These are phyloP conservation scores for Canavalia gladiata DNA, from an alignment of 306 rosid genomes.

Conservation along the genomic window DNA sequence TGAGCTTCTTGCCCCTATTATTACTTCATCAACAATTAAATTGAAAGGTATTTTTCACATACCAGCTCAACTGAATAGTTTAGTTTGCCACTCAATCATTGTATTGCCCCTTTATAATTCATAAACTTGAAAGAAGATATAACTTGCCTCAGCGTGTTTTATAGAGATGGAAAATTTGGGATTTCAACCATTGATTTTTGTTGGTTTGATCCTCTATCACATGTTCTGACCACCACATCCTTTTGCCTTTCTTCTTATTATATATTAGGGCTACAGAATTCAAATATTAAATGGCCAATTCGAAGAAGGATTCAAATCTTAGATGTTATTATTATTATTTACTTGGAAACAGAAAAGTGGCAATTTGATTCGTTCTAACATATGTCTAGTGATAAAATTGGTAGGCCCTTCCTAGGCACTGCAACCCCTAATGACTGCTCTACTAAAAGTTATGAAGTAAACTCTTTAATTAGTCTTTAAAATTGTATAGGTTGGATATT, in stretches of 20 bases:
- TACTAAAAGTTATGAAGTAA: background rate
- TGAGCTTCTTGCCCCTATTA: too few species aligned
- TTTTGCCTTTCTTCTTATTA: background rate
- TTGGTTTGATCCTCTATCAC: background rate
- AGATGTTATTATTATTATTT: background rate
- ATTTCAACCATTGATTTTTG: background rate
- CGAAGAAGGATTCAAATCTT: background rate
- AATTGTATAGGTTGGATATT: too few species aligned
- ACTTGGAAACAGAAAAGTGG: too few species aligned
- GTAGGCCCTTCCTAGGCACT: background rate
- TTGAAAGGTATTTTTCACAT: too few species aligned
- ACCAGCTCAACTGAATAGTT: too few species aligned
- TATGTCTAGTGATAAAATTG: background rate
- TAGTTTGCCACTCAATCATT: too few species aligned
- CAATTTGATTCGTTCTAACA: background rate
- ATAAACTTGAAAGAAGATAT: background rate
- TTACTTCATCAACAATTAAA: too few species aligned
- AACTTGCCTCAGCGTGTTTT: background rate
- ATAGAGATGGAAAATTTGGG: background rate
- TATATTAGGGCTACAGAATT: background rate
- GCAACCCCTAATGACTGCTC: background rate
- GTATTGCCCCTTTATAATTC: background rate
- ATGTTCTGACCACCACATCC: background rate
- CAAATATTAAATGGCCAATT: background rate
- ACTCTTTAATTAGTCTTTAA: too few species aligned